Base-by-base conservation (phyloP, 192 early-diverging fungal genomes). In the Podila clonocystis region DNA sequence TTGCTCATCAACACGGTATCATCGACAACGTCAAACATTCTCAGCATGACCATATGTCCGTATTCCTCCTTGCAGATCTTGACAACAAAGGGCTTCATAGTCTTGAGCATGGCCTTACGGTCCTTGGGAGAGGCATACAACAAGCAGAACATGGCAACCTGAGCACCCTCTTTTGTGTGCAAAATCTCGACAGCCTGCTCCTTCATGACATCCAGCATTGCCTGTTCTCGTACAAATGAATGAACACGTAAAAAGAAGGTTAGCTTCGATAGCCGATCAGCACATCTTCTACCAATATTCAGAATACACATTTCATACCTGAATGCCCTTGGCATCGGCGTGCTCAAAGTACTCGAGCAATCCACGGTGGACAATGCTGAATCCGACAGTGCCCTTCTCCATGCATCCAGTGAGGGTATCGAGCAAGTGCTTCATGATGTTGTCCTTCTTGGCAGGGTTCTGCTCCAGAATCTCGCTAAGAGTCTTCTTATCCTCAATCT, bases 141-240 rank as follows among this genome's bases (percentile, higher is more conserved):
- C 63, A 99, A 65, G 64, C 91, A 94, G 36, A 93, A 88, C 90
- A 96, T 96, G 7, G 91, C 93, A 26, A 94, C 93, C 30, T 90
- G 92, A 9, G 97, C 89, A 66, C 97, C 97, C 68, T 98, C 97
- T 59, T 92, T 87, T 38, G 97, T 99, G 75, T 99, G 97, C 65
- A 98, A 84, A 59, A 99, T 93, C 82, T 95, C 91, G 31, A 90
- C 90, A 11, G 95, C 85, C 66, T 94, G 90, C 68, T 96, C 94
- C 75, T 95, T 94, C 77, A 97, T 86, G 1, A 89, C 73, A 76
- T 91, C 93, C 74, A 97, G 76, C 82, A 95, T 87, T 50, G 90
- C 88, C 65, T 73, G 49, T 63, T 61, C 41, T 36, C 20, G 19
- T 13, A 49, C 17, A 4, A 50, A 41, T 4, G 30, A 36, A 9